Conservation (phyloP, 106 monocot genomes). For the Vanilla planifolia region DNA sequence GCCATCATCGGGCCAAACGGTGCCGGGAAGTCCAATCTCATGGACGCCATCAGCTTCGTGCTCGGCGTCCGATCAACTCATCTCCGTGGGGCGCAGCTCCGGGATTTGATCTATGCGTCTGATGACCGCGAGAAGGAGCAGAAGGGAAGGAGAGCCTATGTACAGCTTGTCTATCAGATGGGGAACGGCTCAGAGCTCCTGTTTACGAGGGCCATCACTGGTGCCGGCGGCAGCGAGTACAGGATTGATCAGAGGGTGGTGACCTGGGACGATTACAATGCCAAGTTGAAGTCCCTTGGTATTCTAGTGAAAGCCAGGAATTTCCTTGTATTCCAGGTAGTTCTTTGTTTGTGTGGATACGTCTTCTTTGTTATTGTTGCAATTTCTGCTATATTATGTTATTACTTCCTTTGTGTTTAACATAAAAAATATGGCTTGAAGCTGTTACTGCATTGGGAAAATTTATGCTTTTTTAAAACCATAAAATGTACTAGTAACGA, state of each 20-base stretch:
- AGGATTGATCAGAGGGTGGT: conserved; percentile 66
- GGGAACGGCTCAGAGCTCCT: conserved; percentile 47
- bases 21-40: conserved; percentile 97
- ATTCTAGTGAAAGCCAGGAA: conserved; percentile 98
- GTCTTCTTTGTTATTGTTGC: no score
- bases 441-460: no score
- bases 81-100: conserved; percentile 89
- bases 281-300: conserved; percentile 72
- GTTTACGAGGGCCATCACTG: conserved; percentile 81
- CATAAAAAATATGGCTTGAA: no score
- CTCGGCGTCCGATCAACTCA: conserved; percentile 91
- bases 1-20: conserved; percentile 97
- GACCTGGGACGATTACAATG: conserved; percentile 82
- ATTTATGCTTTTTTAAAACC: no score
- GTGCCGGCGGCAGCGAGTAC: conserved; percentile 81
- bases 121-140: conserved; percentile 80
- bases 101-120: conserved; percentile 80
- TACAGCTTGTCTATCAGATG: conserved; percentile 62
- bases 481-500: no score
- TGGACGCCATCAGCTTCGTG: conserved; percentile 99
- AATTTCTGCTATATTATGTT: no score
- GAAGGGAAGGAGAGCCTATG: conserved; percentile 78
- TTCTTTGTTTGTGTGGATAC: no score
- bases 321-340: conserved; percentile 95
- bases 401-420: no score